phyloP scores from a whole-genome alignment of 495 filamentous ascomycete species.

The Hypoxylon perforatum region DNA sequence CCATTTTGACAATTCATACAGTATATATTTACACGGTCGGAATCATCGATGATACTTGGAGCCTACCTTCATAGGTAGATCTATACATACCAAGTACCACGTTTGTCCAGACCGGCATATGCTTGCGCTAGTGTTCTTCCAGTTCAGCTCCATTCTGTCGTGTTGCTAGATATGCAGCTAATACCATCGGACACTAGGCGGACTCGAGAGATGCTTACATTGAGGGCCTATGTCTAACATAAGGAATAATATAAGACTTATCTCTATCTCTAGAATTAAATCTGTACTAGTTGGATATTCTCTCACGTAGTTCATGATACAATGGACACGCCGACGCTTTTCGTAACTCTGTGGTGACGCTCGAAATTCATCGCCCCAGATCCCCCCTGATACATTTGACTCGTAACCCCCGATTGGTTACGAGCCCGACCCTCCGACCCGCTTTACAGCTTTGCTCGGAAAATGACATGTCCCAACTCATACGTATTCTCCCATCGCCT shows the following conservation, averaged over 20 bases:
- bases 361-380: no score
- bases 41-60: no score
- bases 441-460: conserved; percentile 4
- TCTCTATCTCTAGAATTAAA: neutral
- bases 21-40: neutral
- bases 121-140: conserved; percentile 6
- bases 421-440: conserved; percentile 12
- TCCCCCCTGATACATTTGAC: no score
- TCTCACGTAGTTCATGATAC: no score
- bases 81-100: neutral
- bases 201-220: neutral
- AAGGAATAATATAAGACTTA: neutral
- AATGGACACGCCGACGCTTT: no score
- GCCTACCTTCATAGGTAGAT: no score
- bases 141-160: conserved; percentile 7
- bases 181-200: neutral
- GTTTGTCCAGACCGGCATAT: conserved; percentile 20
- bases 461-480: neutral
- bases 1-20: conserved; percentile 24
- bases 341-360: no score
- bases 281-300: no score
- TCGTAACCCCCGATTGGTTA: conserved; percentile 23
- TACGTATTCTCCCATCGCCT: neutral
- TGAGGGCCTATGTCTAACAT: neutral
- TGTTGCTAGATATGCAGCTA: neutral